Base-by-base conservation (phyloP, 2,329 filamentous ascomycete genomes). In the Neonectria neomacrospora region DNA sequence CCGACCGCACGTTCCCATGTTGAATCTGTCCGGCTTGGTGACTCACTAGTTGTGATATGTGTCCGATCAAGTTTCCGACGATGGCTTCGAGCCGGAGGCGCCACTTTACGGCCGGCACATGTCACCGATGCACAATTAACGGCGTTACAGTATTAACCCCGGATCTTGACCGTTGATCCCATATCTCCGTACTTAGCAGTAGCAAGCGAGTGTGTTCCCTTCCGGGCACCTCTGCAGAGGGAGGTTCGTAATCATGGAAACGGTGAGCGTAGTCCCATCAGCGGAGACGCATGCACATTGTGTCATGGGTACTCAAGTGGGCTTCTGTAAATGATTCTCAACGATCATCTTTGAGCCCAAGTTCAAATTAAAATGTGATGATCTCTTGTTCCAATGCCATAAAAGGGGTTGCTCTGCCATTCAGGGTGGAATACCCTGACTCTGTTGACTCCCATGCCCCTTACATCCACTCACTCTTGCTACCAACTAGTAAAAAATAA, bases 21-120 rank as follows among this genome's bases (percentile, higher is more conserved):
- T 20, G 9, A 44, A 45, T 58, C 45, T 12, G 26, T 52, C 53
- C 37, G 45, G 39, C 26, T 37, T 28, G 22, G 34, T 50, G 20
- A 28, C 37, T 28, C 28, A 20, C 23, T 2, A 8, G 2, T 4
- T 20, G n/a, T 7, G 6, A n/a, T 30, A 30, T 30, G 23, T 50
- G 5, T 32, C 47, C 47, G 47, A 50, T 30, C 20, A 20, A 18
- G 26, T 34, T 28, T 1, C 28, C 18, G 16, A 26, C n/a, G n/a
- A 18, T 32, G n/a, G 10, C 26, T 20, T 20, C 26, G 5, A 28
- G n/a, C n/a, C 26, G 26, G 26, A 14, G 16, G n/a, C 10, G 32
- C 47, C 47, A 50, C 28, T 20, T 18, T 14, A 8, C 47, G 26
- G n/a, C 37, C 11, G 5, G 3, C 10, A 12, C n/a, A 2, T 14